A percentile compares a stretch with the other conserved stretches of the same genome.
Evolutionary conservation across 139 green algal genomes (phyloP).

Genomic region (Volvox reticuliferus): DNA sequence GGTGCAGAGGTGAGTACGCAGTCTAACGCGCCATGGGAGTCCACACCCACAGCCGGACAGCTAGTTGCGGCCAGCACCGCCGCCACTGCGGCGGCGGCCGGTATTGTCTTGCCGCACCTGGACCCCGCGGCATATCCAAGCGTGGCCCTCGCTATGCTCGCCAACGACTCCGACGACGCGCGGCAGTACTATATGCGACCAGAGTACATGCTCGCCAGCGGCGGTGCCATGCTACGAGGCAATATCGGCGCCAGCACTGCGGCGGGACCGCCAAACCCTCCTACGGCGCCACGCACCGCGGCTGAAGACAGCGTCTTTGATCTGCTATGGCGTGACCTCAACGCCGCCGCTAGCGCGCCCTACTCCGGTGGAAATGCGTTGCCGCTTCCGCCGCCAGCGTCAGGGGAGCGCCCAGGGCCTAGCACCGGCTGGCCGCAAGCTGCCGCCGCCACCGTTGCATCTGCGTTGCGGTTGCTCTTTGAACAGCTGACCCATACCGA

Average conservation of each 20-base stretch:
- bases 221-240: background rate
- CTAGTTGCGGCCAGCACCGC: background rate
- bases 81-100: background rate
- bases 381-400: background rate
- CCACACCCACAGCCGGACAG: background rate
- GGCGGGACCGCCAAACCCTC: background rate
- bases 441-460: background rate
- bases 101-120: background rate
- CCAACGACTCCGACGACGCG: background rate
- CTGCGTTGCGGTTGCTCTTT: constrained; percentile 23
- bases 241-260: background rate
- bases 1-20: background rate
- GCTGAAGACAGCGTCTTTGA: background rate
- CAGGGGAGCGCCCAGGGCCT: background rate
- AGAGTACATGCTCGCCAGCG: background rate
- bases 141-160: background rate
- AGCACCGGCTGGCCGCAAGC: background rate
- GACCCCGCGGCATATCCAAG: background rate
- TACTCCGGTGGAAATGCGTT: background rate
- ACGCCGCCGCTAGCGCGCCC: background rate
- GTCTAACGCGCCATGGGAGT: background rate
- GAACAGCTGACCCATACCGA: background rate
- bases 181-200: background rate
- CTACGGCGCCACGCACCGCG: background rate
- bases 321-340: constrained; percentile 15